Evolutionary conservation across 495 filamentous ascomycete species (phyloP).

Genomic region (Xylaria acuta): DNA sequence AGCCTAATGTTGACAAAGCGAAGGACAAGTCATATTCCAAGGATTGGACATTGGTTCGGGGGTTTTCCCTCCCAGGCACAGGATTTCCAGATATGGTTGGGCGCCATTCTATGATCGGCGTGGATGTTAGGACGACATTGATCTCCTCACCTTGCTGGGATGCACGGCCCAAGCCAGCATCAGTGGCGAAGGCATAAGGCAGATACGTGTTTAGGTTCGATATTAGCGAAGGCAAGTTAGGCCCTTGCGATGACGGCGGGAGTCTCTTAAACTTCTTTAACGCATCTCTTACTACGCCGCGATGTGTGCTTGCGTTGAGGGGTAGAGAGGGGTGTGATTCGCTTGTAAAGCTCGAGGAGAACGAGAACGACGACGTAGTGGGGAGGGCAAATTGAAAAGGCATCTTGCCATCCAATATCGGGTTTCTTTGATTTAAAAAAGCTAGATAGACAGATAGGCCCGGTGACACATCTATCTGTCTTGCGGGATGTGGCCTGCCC

Average conservation of each 20-base stretch:
- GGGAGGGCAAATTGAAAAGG: constrained; percentile 84
- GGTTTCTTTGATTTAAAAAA: not conserved
- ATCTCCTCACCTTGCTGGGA: constrained; percentile 63
- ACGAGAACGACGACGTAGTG: constrained; percentile 82
- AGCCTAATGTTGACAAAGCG: constrained; percentile 75
- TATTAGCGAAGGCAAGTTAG: constrained; percentile 71
- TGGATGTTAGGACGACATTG: constrained; percentile 60
- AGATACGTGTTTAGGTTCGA: constrained; percentile 74
- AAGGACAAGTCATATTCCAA: constrained; percentile 86
- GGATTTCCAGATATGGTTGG: constrained; percentile 68
- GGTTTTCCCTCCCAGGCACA: constrained; percentile 62
- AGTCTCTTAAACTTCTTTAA: constrained; percentile 86
- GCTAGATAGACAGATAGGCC: not conserved
- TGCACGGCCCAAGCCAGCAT: constrained; percentile 66
- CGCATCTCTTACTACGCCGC: constrained; percentile 75
- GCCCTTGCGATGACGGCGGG: constrained; percentile 65
- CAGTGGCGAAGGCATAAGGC: constrained; percentile 77
- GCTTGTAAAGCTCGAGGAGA: constrained; percentile 71
- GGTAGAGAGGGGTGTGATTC: constrained; percentile 84
- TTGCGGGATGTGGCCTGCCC: not conserved
- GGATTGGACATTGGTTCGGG: constrained; percentile 71
- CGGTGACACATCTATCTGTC: not conserved
- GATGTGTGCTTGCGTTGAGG: constrained; percentile 74
- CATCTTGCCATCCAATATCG: constrained; percentile 59
- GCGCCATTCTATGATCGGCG: constrained; percentile 78